Evolutionary conservation across 2,329 filamentous ascomycete species (phyloP).

Genomic region (Huntiella abstrusa): DNA sequence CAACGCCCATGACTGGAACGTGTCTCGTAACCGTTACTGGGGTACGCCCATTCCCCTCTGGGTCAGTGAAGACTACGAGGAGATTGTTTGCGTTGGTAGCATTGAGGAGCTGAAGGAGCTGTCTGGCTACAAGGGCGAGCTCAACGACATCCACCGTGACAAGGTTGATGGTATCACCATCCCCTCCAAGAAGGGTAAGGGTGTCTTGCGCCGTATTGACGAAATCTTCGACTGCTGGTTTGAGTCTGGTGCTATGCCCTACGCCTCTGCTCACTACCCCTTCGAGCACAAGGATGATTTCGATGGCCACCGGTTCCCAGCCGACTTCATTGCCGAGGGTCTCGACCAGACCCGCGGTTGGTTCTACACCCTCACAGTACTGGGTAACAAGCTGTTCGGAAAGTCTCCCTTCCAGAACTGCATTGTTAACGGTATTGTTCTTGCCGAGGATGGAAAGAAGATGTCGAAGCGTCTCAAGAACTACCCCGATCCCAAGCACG

Average conservation of each 20-base stretch:
- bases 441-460: constrained; percentile 17
- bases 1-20: constrained; percentile 15
- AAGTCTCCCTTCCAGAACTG: constrained; percentile 16
- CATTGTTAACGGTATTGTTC: constrained; percentile 16
- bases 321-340: constrained; percentile 16
- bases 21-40: constrained; percentile 16
- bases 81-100: constrained; percentile 15
- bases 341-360: constrained; percentile 17
- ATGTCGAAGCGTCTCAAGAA: constrained; percentile 17
- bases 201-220: constrained; percentile 14
- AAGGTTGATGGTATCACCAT: constrained; percentile 16
- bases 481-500: constrained; percentile 14
- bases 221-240: constrained; percentile 17
- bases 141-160: constrained; percentile 15
- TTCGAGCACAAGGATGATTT: constrained; percentile 15
- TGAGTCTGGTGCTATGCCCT: constrained; percentile 16
- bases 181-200: constrained; percentile 15
- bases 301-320: constrained; percentile 14
- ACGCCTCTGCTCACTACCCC: constrained; percentile 15
- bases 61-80: constrained; percentile 16
- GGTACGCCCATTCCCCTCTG: constrained; percentile 16
- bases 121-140: constrained; percentile 14
- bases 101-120: constrained; percentile 14
- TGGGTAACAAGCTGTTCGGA: constrained; percentile 15
- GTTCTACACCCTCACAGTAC: constrained; percentile 16